phyloP scores from a whole-genome alignment of 805 yeast species.

The Yarrowia divulgata region DNA sequence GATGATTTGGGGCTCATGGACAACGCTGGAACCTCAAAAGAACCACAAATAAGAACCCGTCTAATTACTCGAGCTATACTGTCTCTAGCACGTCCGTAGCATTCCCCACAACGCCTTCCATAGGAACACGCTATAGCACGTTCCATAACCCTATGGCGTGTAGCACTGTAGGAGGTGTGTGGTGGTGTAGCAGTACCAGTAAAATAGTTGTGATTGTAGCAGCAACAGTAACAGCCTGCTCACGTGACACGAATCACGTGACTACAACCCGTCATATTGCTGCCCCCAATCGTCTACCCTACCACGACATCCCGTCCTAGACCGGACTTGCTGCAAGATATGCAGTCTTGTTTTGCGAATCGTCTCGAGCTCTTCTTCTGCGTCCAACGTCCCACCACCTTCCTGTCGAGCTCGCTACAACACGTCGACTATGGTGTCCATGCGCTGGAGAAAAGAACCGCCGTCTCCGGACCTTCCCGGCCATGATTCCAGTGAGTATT shows the following conservation, averaged over 20 bases:
- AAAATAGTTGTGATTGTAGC: no score
- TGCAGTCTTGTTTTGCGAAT: constrained; percentile 28
- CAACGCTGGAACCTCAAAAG: no score
- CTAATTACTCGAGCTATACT: no score
- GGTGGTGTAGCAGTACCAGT: no score
- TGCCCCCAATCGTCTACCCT: neutral
- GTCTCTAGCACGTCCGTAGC: no score
- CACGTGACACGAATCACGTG: no score
- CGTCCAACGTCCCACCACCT: neutral
- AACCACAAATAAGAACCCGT: no score
- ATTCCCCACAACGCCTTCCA: neutral
- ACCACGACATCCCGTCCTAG: neutral
- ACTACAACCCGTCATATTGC: neutral
- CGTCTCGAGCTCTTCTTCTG: constrained; percentile 5
- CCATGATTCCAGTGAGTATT: constrained; percentile 36
- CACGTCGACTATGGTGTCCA: constrained; percentile 10
- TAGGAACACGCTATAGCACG: neutral
- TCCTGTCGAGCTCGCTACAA: neutral
- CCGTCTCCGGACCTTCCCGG: constrained; percentile 32
- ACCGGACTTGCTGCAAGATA: constrained; percentile 19
- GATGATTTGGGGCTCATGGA: no score
- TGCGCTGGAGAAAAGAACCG: constrained; percentile 39
- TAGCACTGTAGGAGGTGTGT: no score
- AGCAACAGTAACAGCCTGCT: no score
- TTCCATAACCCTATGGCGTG: neutral